phyloP scores from a whole-genome alignment of 371 early-diverging fungal species.

The Nematocida parisii region DNA sequence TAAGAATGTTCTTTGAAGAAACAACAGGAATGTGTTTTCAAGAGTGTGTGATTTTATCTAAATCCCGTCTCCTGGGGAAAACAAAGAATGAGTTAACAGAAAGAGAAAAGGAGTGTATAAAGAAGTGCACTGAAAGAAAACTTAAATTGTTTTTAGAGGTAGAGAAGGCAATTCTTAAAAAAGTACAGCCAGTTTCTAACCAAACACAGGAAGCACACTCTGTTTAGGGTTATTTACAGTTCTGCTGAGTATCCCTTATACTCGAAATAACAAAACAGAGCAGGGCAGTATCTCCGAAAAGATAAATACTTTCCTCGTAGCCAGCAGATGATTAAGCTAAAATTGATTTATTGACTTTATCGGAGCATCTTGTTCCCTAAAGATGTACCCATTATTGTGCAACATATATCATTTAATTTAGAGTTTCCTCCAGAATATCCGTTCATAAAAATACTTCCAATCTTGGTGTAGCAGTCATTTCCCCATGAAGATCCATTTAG shows the following conservation, averaged over 20 bases:
- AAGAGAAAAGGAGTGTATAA: constrained; percentile 33
- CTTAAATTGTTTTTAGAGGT: constrained; percentile 18
- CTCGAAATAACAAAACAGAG: neutral
- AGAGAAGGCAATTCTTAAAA: constrained; percentile 8
- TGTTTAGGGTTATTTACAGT: neutral
- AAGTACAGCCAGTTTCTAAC: neutral
- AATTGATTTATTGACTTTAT: constrained; percentile 6
- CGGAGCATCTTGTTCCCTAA: constrained; percentile 14
- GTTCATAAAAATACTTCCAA: constrained; percentile 24
- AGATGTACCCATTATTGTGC: neutral
- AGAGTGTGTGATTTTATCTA: constrained; percentile 12
- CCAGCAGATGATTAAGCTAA: neutral
- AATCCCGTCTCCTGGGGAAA: neutral
- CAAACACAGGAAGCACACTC: too few species aligned
- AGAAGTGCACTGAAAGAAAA: constrained; percentile 3
- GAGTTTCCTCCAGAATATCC: constrained; percentile 9
- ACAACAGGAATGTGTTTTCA: constrained; percentile 40
- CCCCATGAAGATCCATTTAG: neutral
- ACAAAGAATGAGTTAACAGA: neutral
- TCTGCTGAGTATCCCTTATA: neutral
- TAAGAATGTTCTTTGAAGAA: constrained; percentile 47
- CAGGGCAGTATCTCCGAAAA: too few species aligned
- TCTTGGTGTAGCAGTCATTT: constrained; percentile 44
- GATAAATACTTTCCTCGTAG: too few species aligned
- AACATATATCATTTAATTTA: constrained; percentile 43